These are phyloP conservation scores for Erodium maritimum DNA, from an alignment of 345 rosid species.

Conservation along the genomic window DNA sequence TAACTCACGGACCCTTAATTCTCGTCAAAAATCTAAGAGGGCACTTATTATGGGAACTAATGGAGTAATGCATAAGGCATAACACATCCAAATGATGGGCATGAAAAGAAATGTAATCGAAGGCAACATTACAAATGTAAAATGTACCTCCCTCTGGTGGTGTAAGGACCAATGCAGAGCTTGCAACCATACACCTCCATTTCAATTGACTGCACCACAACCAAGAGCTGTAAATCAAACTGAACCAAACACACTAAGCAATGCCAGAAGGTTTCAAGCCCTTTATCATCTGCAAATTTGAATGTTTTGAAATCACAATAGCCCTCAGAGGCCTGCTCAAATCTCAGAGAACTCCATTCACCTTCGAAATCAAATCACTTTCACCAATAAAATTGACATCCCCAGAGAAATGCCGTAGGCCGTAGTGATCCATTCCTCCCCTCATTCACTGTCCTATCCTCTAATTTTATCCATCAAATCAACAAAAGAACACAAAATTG, in stretches of 20 bases:
- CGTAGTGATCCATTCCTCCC: conserved; percentile 71
- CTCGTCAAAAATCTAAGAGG: too few relatives aligned
- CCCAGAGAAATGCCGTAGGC: conserved; percentile 63
- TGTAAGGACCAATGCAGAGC: conserved; percentile 96
- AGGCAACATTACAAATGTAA: background rate
- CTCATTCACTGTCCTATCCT: conserved; percentile 65
- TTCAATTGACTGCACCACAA: conserved; percentile 57
- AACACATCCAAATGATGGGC: too few relatives aligned
- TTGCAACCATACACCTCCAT: conserved; percentile 76
- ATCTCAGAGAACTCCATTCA: conserved; percentile 76
- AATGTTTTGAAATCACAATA: conserved; percentile 68
- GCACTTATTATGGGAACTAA: too few relatives aligned
- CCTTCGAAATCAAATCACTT: conserved; percentile 66
- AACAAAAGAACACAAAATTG: too few relatives aligned
- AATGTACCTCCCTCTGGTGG: conserved; percentile 84
- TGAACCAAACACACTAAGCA: background rate
- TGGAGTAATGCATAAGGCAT: too few relatives aligned
- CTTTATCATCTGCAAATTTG: conserved; percentile 63
- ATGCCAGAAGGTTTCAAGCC: conserved; percentile 49
- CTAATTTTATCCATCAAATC: conserved; percentile 43
- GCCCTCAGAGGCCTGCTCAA: conserved; percentile 65
- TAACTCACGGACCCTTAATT: too few relatives aligned
- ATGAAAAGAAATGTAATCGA: too few relatives aligned
- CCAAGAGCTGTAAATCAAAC: background rate
- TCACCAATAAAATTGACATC: conserved; percentile 59